phyloP scores from a whole-genome alignment of 352 stramenopile genomes.

The Lagenidium giganteum region DNA sequence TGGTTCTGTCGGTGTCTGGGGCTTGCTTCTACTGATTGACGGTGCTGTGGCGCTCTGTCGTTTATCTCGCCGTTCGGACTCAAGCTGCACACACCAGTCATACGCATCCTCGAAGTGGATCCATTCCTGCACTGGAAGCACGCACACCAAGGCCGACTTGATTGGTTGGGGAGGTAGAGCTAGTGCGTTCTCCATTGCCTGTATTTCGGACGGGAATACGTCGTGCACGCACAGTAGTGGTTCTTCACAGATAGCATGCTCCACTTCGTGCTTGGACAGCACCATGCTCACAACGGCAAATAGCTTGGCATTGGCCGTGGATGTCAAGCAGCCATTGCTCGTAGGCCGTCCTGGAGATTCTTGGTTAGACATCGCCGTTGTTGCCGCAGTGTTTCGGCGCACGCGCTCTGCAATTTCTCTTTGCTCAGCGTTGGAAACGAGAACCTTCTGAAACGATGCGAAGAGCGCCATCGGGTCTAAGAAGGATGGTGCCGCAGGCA shows the following conservation, averaged over 20 bases:
- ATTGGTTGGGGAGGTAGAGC: constrained; percentile 21
- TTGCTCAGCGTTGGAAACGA: constrained; percentile 4
- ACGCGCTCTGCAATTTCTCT: too few species aligned
- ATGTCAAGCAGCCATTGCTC: too few species aligned
- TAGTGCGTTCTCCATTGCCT: constrained; percentile 43
- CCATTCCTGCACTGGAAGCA: constrained; percentile 40
- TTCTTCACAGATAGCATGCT: constrained; percentile 32
- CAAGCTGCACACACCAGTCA: constrained; percentile 64
- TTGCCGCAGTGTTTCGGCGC: too few species aligned
- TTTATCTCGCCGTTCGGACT: constrained; percentile 40
- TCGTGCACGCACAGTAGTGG: constrained; percentile 47
- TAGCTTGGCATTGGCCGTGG: neutral
- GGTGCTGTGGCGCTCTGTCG: constrained; percentile 6
- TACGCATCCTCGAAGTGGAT: constrained; percentile 50
- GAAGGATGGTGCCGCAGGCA: neutral
- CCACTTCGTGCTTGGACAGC: constrained; percentile 38
- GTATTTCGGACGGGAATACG: constrained; percentile 35
- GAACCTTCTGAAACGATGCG: constrained; percentile 35
- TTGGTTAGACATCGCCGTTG: neutral
- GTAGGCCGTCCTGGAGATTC: neutral
- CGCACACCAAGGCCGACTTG: constrained; percentile 54
- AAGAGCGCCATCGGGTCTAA: constrained; percentile 17
- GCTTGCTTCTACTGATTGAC: neutral
- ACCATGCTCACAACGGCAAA: constrained; percentile 59
- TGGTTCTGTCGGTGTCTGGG: too few species aligned